A percentile compares a stretch with the other conserved stretches of the same genome.
Evolutionary conservation across 768 basidiomycete genomes (phyloP).

Genomic region (Suillus occidentalis): DNA sequence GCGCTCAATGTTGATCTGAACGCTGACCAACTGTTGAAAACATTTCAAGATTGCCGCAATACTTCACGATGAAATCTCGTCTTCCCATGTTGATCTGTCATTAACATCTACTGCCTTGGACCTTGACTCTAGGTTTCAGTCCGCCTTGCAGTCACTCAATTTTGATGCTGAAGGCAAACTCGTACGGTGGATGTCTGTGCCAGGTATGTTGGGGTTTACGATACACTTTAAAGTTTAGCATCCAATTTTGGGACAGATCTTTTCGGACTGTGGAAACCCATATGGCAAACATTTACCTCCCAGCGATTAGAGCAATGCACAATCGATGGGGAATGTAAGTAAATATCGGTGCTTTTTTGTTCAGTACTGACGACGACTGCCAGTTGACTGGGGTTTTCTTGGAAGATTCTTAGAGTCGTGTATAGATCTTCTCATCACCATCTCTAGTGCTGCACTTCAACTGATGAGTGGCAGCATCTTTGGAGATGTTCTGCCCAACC

Average conservation of each 20-base stretch:
- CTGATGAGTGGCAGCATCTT: constrained; percentile 30
- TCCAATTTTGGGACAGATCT: constrained; percentile 18
- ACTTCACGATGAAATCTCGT: constrained; percentile 42
- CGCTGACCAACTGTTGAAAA: constrained; percentile 7
- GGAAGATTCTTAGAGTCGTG: constrained; percentile 43
- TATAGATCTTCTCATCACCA: constrained; percentile 41
- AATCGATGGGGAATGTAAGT: constrained; percentile 49
- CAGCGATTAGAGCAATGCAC: constrained; percentile 25
- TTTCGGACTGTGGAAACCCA: constrained; percentile 24
- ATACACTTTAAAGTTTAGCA: constrained; percentile 3
- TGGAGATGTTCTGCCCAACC: constrained; percentile 32
- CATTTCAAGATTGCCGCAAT: constrained; percentile 49
- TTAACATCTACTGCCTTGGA: constrained; percentile 55
- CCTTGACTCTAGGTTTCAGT: constrained; percentile 54
- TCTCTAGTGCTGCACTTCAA: constrained; percentile 28
- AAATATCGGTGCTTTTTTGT: not conserved
- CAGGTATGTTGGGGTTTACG: constrained; percentile 41
- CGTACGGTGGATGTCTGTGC: constrained; percentile 45
- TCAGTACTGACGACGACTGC: constrained; percentile 7
- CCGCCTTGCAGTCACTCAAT: constrained; percentile 39
- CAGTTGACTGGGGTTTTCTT: constrained; percentile 62
- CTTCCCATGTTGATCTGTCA: constrained; percentile 43
- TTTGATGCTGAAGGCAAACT: constrained; percentile 62
- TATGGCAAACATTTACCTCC: constrained; percentile 23
- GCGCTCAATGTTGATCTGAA: constrained; percentile 15